Evolutionary conservation across 495 filamentous ascomycete genomes (phyloP).

Genomic region (Penicillium silybi): DNA sequence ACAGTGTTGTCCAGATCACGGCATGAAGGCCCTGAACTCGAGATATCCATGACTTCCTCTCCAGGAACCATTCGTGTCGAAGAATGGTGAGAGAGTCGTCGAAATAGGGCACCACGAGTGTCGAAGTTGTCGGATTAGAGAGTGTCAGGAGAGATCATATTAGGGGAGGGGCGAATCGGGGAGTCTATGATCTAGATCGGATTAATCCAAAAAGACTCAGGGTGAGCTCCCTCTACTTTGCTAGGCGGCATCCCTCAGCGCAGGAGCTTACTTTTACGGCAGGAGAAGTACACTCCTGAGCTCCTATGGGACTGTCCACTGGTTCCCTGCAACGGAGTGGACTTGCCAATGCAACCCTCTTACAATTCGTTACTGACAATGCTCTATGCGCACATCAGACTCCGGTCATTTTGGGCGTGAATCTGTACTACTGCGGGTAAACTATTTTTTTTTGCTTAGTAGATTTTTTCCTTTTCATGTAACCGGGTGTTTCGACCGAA

Average conservation of each 20-base stretch:
- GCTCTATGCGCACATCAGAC: constrained; percentile 6
- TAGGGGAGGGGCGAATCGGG: not conserved
- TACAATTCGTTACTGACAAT: constrained; percentile 16
- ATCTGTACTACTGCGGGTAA: not conserved
- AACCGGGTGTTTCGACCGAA: not conserved
- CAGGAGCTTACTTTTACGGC: constrained; percentile 22
- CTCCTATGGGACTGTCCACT: constrained; percentile 12
- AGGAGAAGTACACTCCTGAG: constrained; percentile 17
- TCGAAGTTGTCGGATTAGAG: constrained; percentile 8
- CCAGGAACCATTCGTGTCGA: constrained; percentile 16
- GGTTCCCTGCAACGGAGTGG: constrained; percentile 25
- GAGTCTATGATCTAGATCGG: constrained; percentile 18
- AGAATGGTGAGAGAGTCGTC: constrained; percentile 11
- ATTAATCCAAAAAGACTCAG: constrained; percentile 16
- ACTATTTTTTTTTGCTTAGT: not conserved
- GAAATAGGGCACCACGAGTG: constrained; percentile 9
- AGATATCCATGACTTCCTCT: constrained; percentile 28
- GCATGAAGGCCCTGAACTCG: constrained; percentile 24
- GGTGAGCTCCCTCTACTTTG: not conserved
- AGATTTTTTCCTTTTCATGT: not conserved
- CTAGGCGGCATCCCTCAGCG: constrained; percentile 18
- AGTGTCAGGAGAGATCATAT: constrained; percentile 8
- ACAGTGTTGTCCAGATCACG: constrained; percentile 41
- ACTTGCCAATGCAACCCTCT: constrained; percentile 18
- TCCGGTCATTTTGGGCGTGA: not conserved